Base-by-base conservation (phyloP, 1,139 yeast species). In the Yamadazyma oceani region DNA sequence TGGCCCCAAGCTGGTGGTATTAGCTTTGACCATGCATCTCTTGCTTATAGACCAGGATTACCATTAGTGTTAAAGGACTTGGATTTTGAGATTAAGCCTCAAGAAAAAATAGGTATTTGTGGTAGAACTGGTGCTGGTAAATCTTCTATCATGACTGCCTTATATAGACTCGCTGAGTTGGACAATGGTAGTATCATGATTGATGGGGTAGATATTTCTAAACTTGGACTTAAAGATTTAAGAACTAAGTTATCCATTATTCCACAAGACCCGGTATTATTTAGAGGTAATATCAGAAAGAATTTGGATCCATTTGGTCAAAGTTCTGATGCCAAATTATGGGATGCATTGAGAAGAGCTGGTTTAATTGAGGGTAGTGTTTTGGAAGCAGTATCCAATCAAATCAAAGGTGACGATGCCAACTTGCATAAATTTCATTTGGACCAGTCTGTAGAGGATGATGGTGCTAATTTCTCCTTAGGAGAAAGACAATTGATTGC, bases 121-220 rank as follows among this genome's bases (percentile, higher is more conserved):
- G 98, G 97, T 34, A 83, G 97, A 62, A 92, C 98, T 1, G 98
- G 98, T 59, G 97, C 97, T 21, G 98, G 98, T 51, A 92, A 92
- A 61, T 88, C 97, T 1, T 89, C 97, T 1, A 88, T 92, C 43
- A 89, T 92, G 56, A 84, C 96, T 5, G 96, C 97, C 2, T 75
- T 92, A 51, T 90, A 90, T 69, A 76, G 98, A 54, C 82, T 92
- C 57, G 69, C 86, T 51, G 97, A 90, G 54, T 88, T 95, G 2
- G 94, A 86, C 44, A 67, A 82, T 5, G 98, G 98, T 31, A 63
- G 61, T 32, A 83, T 92, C 44, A 64, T 65, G 42, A 87, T 92
- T 54, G 98, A 92, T 62, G 96, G 89, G 12, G 62, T 88, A 33
- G 95, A 92, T 56, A 90, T 90, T 46, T 71, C 89, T 24, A 40